Percentiles rank a stretch among this genome's conserved stretches.
These are phyloP conservation scores for Exutisphaerella laricina DNA, from an alignment of 2,329 filamentous ascomycete species.

Conservation along the genomic window DNA sequence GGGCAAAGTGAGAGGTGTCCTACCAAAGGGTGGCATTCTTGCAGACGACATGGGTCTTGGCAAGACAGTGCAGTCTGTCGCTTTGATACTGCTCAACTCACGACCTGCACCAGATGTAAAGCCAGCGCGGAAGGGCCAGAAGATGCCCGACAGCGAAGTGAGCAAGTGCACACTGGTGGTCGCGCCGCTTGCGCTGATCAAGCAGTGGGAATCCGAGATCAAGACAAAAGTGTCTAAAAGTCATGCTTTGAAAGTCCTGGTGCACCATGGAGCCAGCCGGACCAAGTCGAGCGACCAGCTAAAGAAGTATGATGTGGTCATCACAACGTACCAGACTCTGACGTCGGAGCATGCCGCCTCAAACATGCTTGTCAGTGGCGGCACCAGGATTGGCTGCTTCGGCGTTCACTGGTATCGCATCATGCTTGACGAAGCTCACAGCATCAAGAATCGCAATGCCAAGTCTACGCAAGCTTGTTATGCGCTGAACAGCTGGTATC, in stretches of 20 bases:
- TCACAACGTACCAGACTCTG: slow-evolving; percentile 94
- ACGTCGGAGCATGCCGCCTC: slow-evolving; percentile 80
- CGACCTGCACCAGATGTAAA: slow-evolving; percentile 48
- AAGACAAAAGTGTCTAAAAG: slow-evolving; percentile 67
- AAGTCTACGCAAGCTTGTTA: slow-evolving; percentile 93
- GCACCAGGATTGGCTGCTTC: slow-evolving; percentile 74
- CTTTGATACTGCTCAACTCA: slow-evolving; percentile 76
- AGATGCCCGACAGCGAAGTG: slow-evolving; percentile 57
- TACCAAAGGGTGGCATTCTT: slow-evolving; percentile 88
- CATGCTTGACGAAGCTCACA: slow-evolving; percentile 94
- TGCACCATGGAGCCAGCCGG: slow-evolving; percentile 84
- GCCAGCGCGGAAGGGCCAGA: slow-evolving; percentile 56
- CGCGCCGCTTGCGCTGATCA: slow-evolving; percentile 86
- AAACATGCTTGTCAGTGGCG: slow-evolving; percentile 54
- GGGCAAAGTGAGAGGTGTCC: slow-evolving; percentile 69
- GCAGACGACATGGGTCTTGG: slow-evolving; percentile 97
- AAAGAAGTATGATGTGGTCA: slow-evolving; percentile 84
- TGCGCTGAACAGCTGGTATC: slow-evolving; percentile 75
- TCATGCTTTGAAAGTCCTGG: slow-evolving; percentile 70
- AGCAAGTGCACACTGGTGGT: slow-evolving; percentile 84
- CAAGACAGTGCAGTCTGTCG: slow-evolving; percentile 91
- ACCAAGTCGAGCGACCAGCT: slow-evolving; percentile 74
- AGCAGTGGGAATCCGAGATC: slow-evolving; percentile 95
- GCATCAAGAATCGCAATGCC: slow-evolving; percentile 95
- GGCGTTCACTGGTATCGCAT: slow-evolving; percentile 92